A percentile compares a stretch with the other conserved stretches of the same genome.
Evolutionary conservation across 306 rosid species (phyloP).

Genomic region (Acacia confusa): DNA sequence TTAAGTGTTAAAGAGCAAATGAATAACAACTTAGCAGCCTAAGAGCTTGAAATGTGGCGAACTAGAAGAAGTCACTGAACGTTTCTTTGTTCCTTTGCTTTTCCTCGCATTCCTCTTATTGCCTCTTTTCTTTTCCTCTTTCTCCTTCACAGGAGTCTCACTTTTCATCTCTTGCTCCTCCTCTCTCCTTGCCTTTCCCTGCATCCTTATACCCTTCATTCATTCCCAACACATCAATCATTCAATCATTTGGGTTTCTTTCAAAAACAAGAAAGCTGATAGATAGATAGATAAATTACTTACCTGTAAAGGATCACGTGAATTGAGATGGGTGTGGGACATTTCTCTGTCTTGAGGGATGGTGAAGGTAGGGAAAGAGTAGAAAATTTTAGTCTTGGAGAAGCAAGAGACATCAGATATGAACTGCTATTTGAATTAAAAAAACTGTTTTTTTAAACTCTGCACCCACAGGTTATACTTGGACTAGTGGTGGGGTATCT

Average conservation of each 20-base stretch:
- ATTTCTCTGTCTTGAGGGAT: slow-evolving; percentile 28
- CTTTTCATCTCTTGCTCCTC: slow-evolving; percentile 21
- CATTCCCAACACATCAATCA: slow-evolving; percentile 26
- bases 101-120: slow-evolving; percentile 40
- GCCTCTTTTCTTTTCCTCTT: slow-evolving; percentile 34
- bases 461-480: neutral
- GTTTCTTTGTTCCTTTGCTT: slow-evolving; percentile 51
- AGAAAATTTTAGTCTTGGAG: slow-evolving; percentile 47
- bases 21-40: slow-evolving; percentile 52
- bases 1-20: neutral
- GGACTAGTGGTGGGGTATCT: neutral
- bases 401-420: slow-evolving; percentile 44
- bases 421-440: slow-evolving; percentile 52
- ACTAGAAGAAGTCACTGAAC: slow-evolving; percentile 21
- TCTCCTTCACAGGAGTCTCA: slow-evolving; percentile 32
- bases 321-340: slow-evolving; percentile 28
- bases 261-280: neutral
- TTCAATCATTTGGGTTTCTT: neutral
- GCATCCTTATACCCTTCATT: slow-evolving; percentile 33
- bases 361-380: slow-evolving; percentile 63
- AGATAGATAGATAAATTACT: neutral
- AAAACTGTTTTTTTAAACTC: neutral
- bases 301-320: slow-evolving; percentile 47
- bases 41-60: slow-evolving; percentile 65
- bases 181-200: slow-evolving; percentile 47